Conservation (phyloP, 2,329 filamentous ascomycete genomes). For the Exophiala sp. region DNA sequence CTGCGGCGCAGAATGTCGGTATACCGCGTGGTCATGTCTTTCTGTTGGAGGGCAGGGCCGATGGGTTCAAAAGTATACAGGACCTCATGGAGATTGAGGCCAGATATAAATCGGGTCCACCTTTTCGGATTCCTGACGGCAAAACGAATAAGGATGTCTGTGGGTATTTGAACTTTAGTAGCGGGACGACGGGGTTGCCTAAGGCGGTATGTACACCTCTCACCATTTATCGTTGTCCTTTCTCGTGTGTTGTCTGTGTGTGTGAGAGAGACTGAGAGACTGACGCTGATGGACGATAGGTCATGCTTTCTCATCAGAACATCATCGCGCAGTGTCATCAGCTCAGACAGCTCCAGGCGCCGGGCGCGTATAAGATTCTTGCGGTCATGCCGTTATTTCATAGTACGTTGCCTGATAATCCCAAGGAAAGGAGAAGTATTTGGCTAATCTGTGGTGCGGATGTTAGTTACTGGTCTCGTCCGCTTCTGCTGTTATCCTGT, state of each 20-base stretch:
- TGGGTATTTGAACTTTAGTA: conserved; percentile 66
- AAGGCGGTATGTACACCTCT: conserved; percentile 62
- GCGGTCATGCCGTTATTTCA: conserved; percentile 61
- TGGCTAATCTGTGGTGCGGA: neutral
- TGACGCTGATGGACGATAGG: conserved; percentile 1
- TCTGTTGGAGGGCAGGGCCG: conserved; percentile 53
- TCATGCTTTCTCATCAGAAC: conserved; percentile 58
- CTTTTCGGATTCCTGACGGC: conserved; percentile 49
- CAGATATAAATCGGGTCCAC: conserved; percentile 27
- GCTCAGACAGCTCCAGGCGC: conserved; percentile 44
- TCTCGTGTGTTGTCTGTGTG: neutral
- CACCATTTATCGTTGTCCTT: neutral
- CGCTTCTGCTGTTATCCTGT: conserved; percentile 62
- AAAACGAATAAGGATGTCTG: conserved; percentile 50
- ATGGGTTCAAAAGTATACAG: conserved; percentile 47
- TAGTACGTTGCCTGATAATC: conserved; percentile 32
- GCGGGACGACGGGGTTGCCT: conserved; percentile 71
- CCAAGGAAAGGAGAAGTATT: neutral
- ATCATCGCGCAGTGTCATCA: conserved; percentile 61
- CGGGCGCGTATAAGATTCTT: conserved; percentile 46
- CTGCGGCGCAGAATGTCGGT: conserved; percentile 54
- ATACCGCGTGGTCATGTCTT: conserved; percentile 53
- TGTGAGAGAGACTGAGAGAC: no score
- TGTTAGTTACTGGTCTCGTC: conserved; percentile 54
- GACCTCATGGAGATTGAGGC: conserved; percentile 35